phyloP scores from a whole-genome alignment of 169 alveolate species.

The Perkinsus olseni region DNA sequence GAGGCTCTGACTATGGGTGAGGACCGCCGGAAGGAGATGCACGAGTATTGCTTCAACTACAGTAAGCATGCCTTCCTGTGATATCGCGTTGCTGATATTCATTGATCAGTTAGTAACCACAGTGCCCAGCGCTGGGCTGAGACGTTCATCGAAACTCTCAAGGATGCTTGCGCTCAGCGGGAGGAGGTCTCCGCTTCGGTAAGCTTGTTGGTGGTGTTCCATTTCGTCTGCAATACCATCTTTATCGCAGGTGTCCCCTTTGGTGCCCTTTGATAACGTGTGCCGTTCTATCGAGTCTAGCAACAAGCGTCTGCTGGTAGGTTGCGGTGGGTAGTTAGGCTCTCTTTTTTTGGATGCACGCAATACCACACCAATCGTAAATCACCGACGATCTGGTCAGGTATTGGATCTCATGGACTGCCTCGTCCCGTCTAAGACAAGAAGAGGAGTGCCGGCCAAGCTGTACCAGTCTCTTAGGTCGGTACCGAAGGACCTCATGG shows the following conservation, averaged over 20 bases:
- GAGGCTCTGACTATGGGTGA: slow-evolving; percentile 31
- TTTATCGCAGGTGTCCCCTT: not conserved
- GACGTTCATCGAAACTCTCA: not conserved
- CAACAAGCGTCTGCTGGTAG: not conserved
- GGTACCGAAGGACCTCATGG: not conserved
- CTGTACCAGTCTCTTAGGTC: not conserved
- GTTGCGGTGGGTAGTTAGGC: not conserved
- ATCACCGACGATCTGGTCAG: no score
- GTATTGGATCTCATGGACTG: slow-evolving; percentile 21
- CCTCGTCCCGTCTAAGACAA: slow-evolving; percentile 13
- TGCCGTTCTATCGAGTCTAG: not conserved
- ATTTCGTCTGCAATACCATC: not conserved
- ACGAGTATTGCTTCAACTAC: slow-evolving; percentile 13
- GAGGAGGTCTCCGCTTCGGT: not conserved
- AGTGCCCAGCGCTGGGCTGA: not conserved
- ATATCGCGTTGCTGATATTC: not conserved
- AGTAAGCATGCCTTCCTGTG: not conserved
- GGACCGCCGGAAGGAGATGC: slow-evolving; percentile 24
- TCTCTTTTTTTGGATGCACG: no score
- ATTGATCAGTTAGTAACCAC: not conserved
- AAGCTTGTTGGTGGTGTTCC: not conserved
- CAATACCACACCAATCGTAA: no score
- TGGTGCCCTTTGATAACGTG: not conserved
- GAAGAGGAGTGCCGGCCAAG: not conserved
- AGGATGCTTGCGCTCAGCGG: not conserved